A percentile compares a stretch with the other conserved stretches of the same genome.
phyloP scores from a whole-genome alignment of 2,329 filamentous ascomycete species.

The Aphanocladium album region DNA sequence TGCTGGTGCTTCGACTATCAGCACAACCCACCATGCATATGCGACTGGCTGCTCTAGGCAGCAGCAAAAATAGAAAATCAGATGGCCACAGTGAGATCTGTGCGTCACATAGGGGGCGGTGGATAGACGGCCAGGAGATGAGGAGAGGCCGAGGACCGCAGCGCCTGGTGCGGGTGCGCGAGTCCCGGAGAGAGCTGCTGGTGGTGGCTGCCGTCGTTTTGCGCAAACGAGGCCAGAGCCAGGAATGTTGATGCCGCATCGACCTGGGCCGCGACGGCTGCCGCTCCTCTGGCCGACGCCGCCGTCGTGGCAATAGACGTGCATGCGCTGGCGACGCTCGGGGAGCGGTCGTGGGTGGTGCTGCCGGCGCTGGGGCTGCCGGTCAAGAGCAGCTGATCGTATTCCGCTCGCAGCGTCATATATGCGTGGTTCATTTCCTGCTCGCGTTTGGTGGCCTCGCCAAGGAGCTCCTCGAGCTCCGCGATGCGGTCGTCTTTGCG shows the following conservation, averaged over 20 bases:
- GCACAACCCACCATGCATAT: no score
- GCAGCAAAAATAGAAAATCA: not conserved
- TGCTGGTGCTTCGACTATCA: no score
- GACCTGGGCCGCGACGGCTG: not conserved
- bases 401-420: slow-evolving; percentile 41
- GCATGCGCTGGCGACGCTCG: not conserved
- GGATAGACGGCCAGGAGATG: not conserved
- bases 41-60: no score
- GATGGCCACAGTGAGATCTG: no score
- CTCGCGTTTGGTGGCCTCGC: slow-evolving; percentile 49
- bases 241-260: not conserved
- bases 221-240: not conserved
- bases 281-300: not conserved
- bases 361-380: not conserved
- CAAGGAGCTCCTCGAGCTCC: slow-evolving; percentile 55
- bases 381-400: slow-evolving; percentile 29
- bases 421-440: slow-evolving; percentile 51
- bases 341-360: not conserved
- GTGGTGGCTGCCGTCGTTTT: not conserved
- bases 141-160: not conserved
- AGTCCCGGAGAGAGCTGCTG: not conserved
- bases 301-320: not conserved
- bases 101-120: not conserved
- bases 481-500: slow-evolving; percentile 54
- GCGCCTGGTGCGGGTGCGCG: not conserved